Evolutionary conservation across 2,329 filamentous ascomycete genomes (phyloP).

Genomic region (Fusarium equiseti): DNA sequence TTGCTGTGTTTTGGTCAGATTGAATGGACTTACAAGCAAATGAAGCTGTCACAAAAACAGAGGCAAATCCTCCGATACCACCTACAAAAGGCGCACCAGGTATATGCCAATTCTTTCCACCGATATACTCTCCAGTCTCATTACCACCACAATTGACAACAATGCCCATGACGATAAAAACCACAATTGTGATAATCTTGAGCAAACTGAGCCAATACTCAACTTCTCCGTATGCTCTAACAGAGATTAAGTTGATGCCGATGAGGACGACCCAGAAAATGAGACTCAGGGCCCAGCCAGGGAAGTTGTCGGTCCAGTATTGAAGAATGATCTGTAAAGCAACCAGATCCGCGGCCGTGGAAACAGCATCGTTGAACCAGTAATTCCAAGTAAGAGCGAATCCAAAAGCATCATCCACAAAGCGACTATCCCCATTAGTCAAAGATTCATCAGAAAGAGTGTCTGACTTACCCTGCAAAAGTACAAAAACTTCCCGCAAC

Average conservation of each 20-base stretch:
- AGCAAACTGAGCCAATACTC: constrained; percentile 69
- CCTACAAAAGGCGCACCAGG: constrained; percentile 73
- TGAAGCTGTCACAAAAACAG: constrained; percentile 64
- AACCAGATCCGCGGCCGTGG: constrained; percentile 69
- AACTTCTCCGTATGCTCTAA: constrained; percentile 56
- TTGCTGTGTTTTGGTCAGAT: neutral
- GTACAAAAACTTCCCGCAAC: constrained; percentile 69
- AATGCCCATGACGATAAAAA: constrained; percentile 74
- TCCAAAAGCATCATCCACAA: constrained; percentile 66
- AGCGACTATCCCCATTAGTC: constrained; percentile 50
- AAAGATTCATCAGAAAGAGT: constrained; percentile 53
- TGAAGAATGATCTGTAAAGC: constrained; percentile 64
- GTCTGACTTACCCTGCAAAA: constrained; percentile 52
- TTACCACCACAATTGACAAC: constrained; percentile 67
- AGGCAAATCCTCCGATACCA: constrained; percentile 74
- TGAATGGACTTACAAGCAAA: constrained; percentile 65
- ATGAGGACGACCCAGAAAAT: constrained; percentile 71
- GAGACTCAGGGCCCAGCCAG: constrained; percentile 71
- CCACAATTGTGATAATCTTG: constrained; percentile 65
- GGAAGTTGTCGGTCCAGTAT: constrained; percentile 73
- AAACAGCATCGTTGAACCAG: constrained; percentile 74
- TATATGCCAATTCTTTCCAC: constrained; percentile 68
- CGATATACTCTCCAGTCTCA: constrained; percentile 65
- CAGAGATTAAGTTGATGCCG: constrained; percentile 52
- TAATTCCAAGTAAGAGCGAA: constrained; percentile 70